These are phyloP conservation scores for Candida ovalis DNA, from an alignment of 805 yeast species.

Conservation along the genomic window DNA sequence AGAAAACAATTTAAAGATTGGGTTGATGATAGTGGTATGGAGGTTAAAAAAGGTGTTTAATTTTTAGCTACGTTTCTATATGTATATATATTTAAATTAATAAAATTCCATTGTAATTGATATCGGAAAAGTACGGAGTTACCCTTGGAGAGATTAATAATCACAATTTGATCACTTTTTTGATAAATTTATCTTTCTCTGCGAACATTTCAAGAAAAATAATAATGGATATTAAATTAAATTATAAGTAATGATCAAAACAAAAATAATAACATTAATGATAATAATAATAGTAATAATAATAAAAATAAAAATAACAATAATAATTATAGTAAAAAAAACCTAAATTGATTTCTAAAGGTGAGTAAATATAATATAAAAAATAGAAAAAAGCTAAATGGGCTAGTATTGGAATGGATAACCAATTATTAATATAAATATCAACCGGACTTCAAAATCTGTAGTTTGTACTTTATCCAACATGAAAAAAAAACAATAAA, in stretches of 20 bases:
- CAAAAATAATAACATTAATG: not conserved
- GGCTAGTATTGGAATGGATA: not conserved
- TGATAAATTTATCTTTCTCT: no score
- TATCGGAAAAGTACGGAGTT: no score
- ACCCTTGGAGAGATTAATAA: no score
- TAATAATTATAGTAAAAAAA: not conserved
- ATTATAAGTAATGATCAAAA: no score
- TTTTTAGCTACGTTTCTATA: not conserved
- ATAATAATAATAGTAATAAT: not conserved
- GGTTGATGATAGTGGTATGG: constrained; percentile 17
- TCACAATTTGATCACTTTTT: no score
- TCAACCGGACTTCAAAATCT: not conserved
- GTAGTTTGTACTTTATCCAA: not conserved
- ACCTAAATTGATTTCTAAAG: not conserved
- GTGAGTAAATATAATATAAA: not conserved
- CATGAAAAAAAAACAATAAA: not conserved
- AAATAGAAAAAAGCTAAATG: not conserved
- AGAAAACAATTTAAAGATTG: constrained; percentile 42
- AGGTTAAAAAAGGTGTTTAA: not conserved
- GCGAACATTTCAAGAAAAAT: no score
- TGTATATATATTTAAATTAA: not conserved
- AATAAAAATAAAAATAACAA: not conserved
- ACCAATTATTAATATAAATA: not conserved
- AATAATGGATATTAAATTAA: no score
- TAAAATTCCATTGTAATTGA: no score